Base-by-base conservation (phyloP, 208 protist species). In the Trypanosoma avium region DNA sequence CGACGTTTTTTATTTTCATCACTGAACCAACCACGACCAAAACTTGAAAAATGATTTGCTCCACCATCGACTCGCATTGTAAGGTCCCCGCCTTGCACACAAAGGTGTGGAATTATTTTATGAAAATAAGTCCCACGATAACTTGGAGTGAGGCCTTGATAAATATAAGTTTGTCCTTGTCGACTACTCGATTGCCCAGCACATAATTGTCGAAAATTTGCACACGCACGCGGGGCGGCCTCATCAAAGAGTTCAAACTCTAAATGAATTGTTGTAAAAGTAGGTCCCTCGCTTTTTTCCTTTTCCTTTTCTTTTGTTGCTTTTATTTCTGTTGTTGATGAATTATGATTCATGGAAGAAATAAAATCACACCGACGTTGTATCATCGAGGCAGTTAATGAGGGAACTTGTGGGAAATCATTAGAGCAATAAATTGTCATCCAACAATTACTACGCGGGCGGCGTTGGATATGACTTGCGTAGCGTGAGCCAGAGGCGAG, bases 41-140 rank as follows among this genome's bases (percentile, higher is more conserved):
- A 94, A 63, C 94, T 97, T 69, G 77, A 91, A 58, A 86, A 77
- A 63, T 82, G 75, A 79, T 93, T 90, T 15, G 73, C 81, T 78
- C 97, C 97, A 29, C 84, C 93, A 49, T 93, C 92, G 55, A 98
- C 88, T n/a, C 84, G 88, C 79, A 88, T 90, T 17, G 94, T 98
- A 71, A 99, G 90, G 84, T 99, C 98, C 42, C 97, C 97, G 47
- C 96, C 98, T 74, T 99, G 97, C 12, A 82, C 55, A 42, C 85
- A 90, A 53, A 96, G 91, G 19, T 75, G 33, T 4, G 86, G 88
- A 30, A 97, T 91, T 52, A 97, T 95, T 59, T 94, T 92, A 73
- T 97, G 93, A 75, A 97, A 94, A 66, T 77, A 92, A 3, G 90
- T 95, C 52, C 91, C 91, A 5, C 80, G 67, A 72, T 97, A 97